Percentiles rank a stretch among this genome's conserved stretches.
Evolutionary conservation across 805 yeast species (phyloP).

Genomic region (Yamadazyma laniorum): DNA sequence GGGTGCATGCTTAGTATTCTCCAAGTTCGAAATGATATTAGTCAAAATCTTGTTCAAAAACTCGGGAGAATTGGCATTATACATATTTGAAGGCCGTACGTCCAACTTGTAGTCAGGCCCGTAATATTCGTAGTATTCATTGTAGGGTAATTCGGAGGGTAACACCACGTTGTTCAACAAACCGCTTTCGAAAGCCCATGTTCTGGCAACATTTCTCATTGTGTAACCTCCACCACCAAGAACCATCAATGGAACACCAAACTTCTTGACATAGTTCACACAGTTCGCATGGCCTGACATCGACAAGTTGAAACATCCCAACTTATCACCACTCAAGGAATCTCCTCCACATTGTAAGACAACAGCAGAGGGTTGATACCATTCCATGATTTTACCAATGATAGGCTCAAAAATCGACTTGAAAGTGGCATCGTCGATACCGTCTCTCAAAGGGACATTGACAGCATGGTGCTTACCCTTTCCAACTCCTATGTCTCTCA

Average conservation of each 20-base stretch:
- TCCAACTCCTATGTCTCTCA: constrained; percentile 88
- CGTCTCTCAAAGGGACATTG: constrained; percentile 92
- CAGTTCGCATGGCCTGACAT: constrained; percentile 97
- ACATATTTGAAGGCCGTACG: constrained; percentile 94
- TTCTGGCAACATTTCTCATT: constrained; percentile 91
- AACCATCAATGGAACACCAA: constrained; percentile 87
- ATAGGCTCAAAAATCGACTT: constrained; percentile 88
- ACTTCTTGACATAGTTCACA: constrained; percentile 79
- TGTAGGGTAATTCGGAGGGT: constrained; percentile 82
- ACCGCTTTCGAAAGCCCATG: constrained; percentile 94
- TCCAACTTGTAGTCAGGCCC: constrained; percentile 96
- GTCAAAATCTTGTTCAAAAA: constrained; percentile 81
- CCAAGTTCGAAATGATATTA: constrained; percentile 74
- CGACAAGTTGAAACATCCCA: constrained; percentile 93
- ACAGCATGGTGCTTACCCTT: constrained; percentile 86
- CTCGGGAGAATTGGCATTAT: constrained; percentile 91
- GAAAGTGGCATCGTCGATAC: constrained; percentile 88
- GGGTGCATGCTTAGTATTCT: constrained; percentile 94
- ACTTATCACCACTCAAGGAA: constrained; percentile 89
- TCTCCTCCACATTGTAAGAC: constrained; percentile 99
- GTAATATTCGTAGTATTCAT: constrained; percentile 94
- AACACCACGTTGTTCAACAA: constrained; percentile 75
- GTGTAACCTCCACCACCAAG: constrained; percentile 99
- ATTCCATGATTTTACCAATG: constrained; percentile 69
- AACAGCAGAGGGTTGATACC: constrained; percentile 94